Percentiles rank a stretch among this genome's conserved stretches.
These are phyloP conservation scores for Myriosclerotinia duriaeana DNA, from an alignment of 2,329 filamentous ascomycete genomes.

Conservation along the genomic window DNA sequence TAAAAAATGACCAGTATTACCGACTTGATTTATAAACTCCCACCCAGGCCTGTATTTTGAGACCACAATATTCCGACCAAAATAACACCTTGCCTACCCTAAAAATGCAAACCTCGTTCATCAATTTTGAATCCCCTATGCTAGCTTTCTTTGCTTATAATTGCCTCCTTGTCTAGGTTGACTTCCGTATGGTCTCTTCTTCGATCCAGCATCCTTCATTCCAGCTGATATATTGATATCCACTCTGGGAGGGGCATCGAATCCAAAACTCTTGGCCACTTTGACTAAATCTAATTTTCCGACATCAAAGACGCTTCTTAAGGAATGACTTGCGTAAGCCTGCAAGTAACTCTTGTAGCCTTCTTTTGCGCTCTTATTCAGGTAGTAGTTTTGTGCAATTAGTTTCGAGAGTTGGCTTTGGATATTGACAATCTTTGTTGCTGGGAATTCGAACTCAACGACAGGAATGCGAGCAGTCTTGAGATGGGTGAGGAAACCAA, in stretches of 20 bases:
- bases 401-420: conserved; percentile 91
- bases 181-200: conserved; percentile 71
- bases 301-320: conserved; percentile 82
- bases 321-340: conserved; percentile 84
- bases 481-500: conserved; percentile 87
- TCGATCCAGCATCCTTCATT: conserved; percentile 71
- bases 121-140: no score
- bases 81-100: no score
- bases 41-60: no score
- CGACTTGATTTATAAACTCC: no score
- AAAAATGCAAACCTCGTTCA: no score
- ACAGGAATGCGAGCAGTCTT: conserved; percentile 90
- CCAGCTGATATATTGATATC: conserved; percentile 77
- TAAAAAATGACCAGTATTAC: no score
- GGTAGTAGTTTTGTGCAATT: conserved; percentile 92
- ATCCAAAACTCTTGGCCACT: conserved; percentile 82
- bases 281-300: conserved; percentile 79
- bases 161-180: conserved; percentile 63
- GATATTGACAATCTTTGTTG: conserved; percentile 87
- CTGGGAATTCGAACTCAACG: conserved; percentile 92
- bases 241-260: conserved; percentile 72
- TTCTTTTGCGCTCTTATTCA: conserved; percentile 81
- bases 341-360: conserved; percentile 89
- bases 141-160: conserved; percentile 39
- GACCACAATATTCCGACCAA: no score